Base-by-base conservation (phyloP, 495 filamentous ascomycete species). In the Mytilinidion resinicola region DNA sequence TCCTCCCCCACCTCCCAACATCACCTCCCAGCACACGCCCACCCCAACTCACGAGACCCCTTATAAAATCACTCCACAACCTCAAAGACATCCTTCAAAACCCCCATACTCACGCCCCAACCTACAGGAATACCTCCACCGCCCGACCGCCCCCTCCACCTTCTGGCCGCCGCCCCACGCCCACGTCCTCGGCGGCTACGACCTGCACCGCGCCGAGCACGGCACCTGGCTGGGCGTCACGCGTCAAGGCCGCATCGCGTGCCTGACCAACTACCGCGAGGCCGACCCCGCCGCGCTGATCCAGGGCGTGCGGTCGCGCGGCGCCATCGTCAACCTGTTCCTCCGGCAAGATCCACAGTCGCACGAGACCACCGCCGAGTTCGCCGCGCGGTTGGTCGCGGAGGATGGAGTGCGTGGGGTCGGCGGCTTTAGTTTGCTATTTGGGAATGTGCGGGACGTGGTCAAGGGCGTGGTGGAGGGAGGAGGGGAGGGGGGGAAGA, bases 171-270 rank as follows among this genome's bases (percentile, higher is more conserved):
- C 71, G 19, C 84, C 85, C 44, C 63, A 83, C 64, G 60, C 69
- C 19, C 69, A 87, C 61, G 76, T 89, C 61, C 80, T 89, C 21
- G 85, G 80, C 25, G 86, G 85, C 42, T 81, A 84, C 54, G 86
- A 89, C 67, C 77, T 89, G 11, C 80, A 85, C 12, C 79, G 85
- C 15, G 61, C 78, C 12, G 82, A 77, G 20, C 81, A 83, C 51
- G 93, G 93, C 21, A 97, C 95, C 44, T 99, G 95, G 93, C 83
- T 97, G 55, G 93, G 91, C 33, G 80, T 99, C 60, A 96, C 90
- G 39, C 83, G 78, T 57, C 75, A 85, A 35, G 93, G 93, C 14
- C 89, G 89, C 59, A 74, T 99, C 48, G 91, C 95, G 11, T 85
- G 95, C 37, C 79, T 99, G 37, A 97, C 95, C 53, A 99, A 99